Evolutionary conservation across 2,329 filamentous ascomycete species (phyloP).

Genomic region (Penicillium sp.): DNA sequence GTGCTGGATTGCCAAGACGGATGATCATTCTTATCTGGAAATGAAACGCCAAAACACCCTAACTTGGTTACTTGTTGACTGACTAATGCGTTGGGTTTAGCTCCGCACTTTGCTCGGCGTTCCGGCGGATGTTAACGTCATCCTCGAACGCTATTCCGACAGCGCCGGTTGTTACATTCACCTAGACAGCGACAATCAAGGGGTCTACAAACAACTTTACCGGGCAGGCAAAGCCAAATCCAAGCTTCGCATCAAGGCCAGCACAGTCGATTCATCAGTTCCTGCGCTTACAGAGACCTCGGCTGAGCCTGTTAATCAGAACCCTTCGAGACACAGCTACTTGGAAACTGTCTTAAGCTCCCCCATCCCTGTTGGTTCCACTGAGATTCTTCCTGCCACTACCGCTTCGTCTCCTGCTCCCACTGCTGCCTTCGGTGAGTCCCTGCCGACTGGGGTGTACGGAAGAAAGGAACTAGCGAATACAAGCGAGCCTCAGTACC

Average conservation of each 20-base stretch:
- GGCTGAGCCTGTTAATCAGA: constrained; percentile 16
- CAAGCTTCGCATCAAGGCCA: constrained; percentile 86
- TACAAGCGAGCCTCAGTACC: constrained; percentile 18
- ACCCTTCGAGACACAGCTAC: constrained; percentile 36
- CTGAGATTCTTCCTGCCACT: constrained; percentile 9
- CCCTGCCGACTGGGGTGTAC: background rate
- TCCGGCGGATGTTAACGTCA: constrained; percentile 59
- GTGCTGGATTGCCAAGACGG: constrained; percentile 4
- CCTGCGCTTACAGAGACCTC: constrained; percentile 15
- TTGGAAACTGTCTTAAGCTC: constrained; percentile 44
- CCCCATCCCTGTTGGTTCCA: constrained; percentile 22
- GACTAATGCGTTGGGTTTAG: constrained; percentile 46
- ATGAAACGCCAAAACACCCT: background rate
- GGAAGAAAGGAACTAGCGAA: background rate
- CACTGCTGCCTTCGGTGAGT: background rate
- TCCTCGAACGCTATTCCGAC: constrained; percentile 93
- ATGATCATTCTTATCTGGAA: background rate
- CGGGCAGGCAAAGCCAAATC: constrained; percentile 96
- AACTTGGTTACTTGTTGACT: constrained; percentile 6
- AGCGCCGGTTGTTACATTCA: constrained; percentile 78
- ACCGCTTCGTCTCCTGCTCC: constrained; percentile 11
- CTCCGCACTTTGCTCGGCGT: constrained; percentile 69
- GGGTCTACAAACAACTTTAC: constrained; percentile 95
- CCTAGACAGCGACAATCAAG: constrained; percentile 72
- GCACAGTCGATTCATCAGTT: constrained; percentile 39